phyloP scores from a whole-genome alignment of 768 basidiomycete genomes.

The Symmetrospora coprosmae region DNA sequence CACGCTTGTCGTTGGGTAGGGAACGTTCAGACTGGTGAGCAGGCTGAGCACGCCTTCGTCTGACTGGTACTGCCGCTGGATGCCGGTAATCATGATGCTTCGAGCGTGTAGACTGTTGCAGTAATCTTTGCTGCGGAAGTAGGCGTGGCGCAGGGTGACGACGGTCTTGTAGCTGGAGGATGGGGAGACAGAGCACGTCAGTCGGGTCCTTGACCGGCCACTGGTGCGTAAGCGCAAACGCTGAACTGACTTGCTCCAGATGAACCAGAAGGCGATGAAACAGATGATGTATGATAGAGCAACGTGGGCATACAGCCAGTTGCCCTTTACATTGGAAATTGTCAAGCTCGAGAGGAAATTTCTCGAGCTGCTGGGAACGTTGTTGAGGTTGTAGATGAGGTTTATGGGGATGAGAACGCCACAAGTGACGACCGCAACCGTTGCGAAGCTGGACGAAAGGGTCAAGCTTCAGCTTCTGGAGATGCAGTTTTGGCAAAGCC shows the following conservation, averaged over 20 bases:
- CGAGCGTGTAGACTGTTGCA: slow-evolving; percentile 81
- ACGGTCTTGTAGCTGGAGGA: slow-evolving; percentile 36
- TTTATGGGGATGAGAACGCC: slow-evolving; percentile 74
- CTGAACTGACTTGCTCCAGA: slow-evolving; percentile 46
- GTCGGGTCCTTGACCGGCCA: slow-evolving; percentile 17
- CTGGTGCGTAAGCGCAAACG: slow-evolving; percentile 42
- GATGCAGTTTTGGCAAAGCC: neutral
- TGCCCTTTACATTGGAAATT: slow-evolving; percentile 30
- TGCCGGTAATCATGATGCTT: slow-evolving; percentile 65
- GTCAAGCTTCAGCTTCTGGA: too few relatives aligned
- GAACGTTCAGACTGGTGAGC: slow-evolving; percentile 47
- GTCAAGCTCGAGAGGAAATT: slow-evolving; percentile 37
- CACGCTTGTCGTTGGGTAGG: slow-evolving; percentile 81
- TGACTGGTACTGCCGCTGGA: slow-evolving; percentile 64
- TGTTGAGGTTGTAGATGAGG: slow-evolving; percentile 60
- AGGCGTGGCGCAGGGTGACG: slow-evolving; percentile 50
- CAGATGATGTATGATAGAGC: slow-evolving; percentile 63
- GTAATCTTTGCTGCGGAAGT: slow-evolving; percentile 58
- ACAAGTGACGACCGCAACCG: slow-evolving; percentile 52
- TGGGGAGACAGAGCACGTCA: slow-evolving; percentile 27
- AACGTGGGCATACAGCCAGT: slow-evolving; percentile 26
- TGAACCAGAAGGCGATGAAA: slow-evolving; percentile 41
- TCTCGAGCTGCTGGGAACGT: slow-evolving; percentile 44
- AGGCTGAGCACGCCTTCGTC: slow-evolving; percentile 70
- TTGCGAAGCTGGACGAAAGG: slow-evolving; percentile 46